Evolutionary conservation across 2,329 filamentous ascomycete genomes (phyloP), one percentile per base, ranked within the genome.

Genomic region (Aspergillus eucalypticola): DNA sequence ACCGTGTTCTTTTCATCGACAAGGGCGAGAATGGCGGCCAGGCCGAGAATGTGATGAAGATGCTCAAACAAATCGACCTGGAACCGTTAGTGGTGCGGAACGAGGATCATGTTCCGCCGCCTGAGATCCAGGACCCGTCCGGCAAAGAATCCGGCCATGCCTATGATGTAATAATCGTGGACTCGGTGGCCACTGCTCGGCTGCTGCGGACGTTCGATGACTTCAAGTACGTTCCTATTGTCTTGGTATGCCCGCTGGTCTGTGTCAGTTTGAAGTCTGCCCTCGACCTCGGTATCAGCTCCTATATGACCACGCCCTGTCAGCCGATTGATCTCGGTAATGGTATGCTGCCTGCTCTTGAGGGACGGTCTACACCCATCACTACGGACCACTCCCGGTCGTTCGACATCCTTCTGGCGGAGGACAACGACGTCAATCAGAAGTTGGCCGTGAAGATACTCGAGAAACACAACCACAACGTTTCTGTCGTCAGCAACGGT

Each of bases 381-480:
- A 87, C 96, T 54, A 92, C 93, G 2, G 94, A 98, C 73, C 95
- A 96, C 74, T 96, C 92, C 11, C 92, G 92, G 73, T 96, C 93
- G 0, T 96, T 98, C 76, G 92, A 96, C 75, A 96, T 99, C 69
- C 82, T 99, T 39, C 83, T 98, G 61, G 95, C 94, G 10, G 95
- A 99, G 78, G 95, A 99, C 79, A 99, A 99, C 74, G 89, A 92
- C 15, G 94, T 99, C 73, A 99, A 99, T 75, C 95, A 99, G 78
- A 89, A 93, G 68, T 82, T 98, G 54, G 95, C 95, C 0, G 93
- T 97, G 69, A 96, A 96, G 82, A 98, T 98, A 67, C 83, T 99
- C 29, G 92, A 97, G 78, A 97, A 97, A 77, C 96, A 97, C 76
- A 93, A 97, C 72, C 78, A 80, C 63, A 77, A 77, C n/a, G 78